phyloP scores from a whole-genome alignment of 192 early-diverging fungal species.

The Rhizoclosmatium globosum region DNA sequence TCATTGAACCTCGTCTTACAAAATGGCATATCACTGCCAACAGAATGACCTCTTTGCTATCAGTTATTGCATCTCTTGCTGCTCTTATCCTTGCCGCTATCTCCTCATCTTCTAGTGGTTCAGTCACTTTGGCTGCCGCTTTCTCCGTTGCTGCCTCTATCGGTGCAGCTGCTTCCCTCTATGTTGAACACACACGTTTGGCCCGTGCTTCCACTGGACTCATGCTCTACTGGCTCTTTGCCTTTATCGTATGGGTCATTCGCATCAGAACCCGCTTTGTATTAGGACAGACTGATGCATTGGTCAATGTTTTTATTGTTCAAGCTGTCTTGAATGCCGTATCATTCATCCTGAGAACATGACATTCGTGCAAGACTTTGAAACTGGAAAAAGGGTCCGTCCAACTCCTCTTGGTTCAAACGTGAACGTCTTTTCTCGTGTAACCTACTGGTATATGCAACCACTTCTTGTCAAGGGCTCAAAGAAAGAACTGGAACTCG shows the following conservation, averaged over 20 bases:
- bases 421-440: conserved; percentile 44
- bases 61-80: background rate
- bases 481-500: conserved; percentile 20
- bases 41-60: background rate
- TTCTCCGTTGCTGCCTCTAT: conserved; percentile 4
- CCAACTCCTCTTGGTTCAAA: conserved; percentile 39
- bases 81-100: background rate
- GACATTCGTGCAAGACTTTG: conserved; percentile 25
- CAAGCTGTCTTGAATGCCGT: background rate
- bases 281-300: background rate
- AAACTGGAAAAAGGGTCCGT: background rate
- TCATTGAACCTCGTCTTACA: no score
- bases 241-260: conserved; percentile 16
- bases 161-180: background rate
- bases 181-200: conserved; percentile 35
- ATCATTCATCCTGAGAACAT: conserved; percentile 36
- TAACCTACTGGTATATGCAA: conserved; percentile 45
- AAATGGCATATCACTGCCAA: conserved; percentile 29
- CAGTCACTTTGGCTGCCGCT: background rate
- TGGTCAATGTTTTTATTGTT: background rate
- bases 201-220: conserved; percentile 36
- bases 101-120: background rate
- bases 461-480: conserved; percentile 22
- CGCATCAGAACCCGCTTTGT: conserved; percentile 25
- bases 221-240: conserved; percentile 39